Evolutionary conservation across 352 stramenopile genomes (phyloP).

Genomic region (Phytophthora kernoviae): DNA sequence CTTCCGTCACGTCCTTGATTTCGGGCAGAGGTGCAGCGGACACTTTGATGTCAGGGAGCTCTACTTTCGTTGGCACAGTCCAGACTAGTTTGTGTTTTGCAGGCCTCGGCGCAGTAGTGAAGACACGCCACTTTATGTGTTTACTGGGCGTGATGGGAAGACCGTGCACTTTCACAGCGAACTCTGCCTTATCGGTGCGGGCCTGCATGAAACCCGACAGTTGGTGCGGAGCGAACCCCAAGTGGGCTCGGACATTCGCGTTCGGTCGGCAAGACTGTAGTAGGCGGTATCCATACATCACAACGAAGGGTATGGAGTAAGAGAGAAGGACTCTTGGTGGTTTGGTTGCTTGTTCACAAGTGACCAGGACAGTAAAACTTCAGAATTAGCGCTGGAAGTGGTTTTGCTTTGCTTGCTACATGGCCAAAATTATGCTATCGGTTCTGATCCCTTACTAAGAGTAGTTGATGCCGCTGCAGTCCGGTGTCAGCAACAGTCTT

Average conservation of each 20-base stretch:
- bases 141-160: constrained; percentile 25
- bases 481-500: too few relatives aligned
- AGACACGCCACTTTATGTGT: constrained; percentile 18
- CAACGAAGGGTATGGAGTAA: neutral
- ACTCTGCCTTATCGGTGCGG: constrained; percentile 15
- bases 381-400: too few relatives aligned
- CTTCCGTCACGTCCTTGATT: constrained; percentile 43
- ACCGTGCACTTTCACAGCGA: constrained; percentile 19
- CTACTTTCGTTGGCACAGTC: constrained; percentile 5
- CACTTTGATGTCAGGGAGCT: constrained; percentile 16
- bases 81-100: constrained; percentile 5
- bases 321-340: constrained; percentile 4
- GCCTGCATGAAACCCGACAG: constrained; percentile 18
- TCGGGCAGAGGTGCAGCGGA: constrained; percentile 31
- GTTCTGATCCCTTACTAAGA: too few relatives aligned
- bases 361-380: constrained; percentile 2
- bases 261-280: constrained; percentile 11
- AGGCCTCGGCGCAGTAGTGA: constrained; percentile 4
- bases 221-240: constrained; percentile 32
- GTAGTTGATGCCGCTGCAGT: too few relatives aligned
- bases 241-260: constrained; percentile 10
- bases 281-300: constrained; percentile 5
- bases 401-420: too few relatives aligned
- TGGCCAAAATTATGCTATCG: too few relatives aligned
- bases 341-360: constrained; percentile 7